Percentiles rank a stretch among this genome's conserved stretches.
Evolutionary conservation across 371 early-diverging fungal species (phyloP).

Genomic region (Saksenaea oblongispora): DNA sequence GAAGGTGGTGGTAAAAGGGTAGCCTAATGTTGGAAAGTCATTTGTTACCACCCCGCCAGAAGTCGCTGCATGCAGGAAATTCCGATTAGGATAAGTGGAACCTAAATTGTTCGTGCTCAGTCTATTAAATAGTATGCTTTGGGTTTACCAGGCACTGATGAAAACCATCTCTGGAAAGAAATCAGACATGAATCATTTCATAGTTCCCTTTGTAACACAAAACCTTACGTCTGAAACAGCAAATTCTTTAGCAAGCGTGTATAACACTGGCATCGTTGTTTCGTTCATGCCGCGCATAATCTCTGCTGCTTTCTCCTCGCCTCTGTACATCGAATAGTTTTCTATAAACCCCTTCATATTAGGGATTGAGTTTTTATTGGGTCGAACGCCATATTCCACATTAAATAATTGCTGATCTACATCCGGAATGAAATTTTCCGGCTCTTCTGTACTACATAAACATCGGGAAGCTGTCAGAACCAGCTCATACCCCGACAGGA

Average conservation of each 20-base stretch:
- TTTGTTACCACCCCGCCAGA: constrained; percentile 22
- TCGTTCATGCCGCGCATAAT: constrained; percentile 20
- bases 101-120: constrained; percentile 4
- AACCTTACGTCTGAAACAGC: constrained; percentile 22
- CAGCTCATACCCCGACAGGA: neutral
- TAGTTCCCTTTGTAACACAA: neutral
- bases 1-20: constrained; percentile 16
- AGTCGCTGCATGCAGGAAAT: constrained; percentile 26
- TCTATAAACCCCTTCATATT: constrained; percentile 24
- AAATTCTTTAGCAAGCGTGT: constrained; percentile 21
- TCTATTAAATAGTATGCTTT: neutral
- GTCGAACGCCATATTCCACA: constrained; percentile 5
- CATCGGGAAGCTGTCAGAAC: neutral
- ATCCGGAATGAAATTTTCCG: constrained; percentile 23
- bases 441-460: constrained; percentile 16
- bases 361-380: neutral
- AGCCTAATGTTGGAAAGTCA: constrained; percentile 15
- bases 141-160: constrained; percentile 22
- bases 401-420: constrained; percentile 22
- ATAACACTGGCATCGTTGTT: constrained; percentile 17
- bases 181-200: neutral
- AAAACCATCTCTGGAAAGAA: constrained; percentile 22
- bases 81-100: constrained; percentile 27
- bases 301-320: constrained; percentile 2
- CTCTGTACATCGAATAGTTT: constrained; percentile 13